A percentile compares a stretch with the other conserved stretches of the same genome.
These are phyloP conservation scores for Xerocomellus chrysenteron DNA, from an alignment of 768 basidiomycete species.

Conservation along the genomic window DNA sequence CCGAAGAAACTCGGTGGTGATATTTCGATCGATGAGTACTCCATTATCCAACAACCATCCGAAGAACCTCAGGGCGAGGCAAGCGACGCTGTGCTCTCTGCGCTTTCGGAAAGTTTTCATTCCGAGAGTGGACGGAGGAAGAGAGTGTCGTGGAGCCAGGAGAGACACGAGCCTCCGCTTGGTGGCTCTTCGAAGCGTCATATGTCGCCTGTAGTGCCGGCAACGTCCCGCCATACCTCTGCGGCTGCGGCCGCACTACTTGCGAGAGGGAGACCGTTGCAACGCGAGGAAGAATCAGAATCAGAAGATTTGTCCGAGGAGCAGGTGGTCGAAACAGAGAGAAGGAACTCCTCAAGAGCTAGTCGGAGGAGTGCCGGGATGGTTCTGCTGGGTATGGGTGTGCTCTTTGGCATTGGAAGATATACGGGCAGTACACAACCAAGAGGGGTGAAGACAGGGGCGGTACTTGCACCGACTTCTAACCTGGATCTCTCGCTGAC, in stretches of 20 bases:
- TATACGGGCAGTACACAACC: conserved; percentile 37
- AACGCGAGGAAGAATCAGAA: conserved; percentile 39
- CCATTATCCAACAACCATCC: conserved; percentile 12
- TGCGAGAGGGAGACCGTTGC: conserved; percentile 46
- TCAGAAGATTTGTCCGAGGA: conserved; percentile 20
- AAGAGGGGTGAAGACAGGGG: conserved; percentile 41
- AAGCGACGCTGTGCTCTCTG: conserved; percentile 52
- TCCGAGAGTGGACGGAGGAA: conserved; percentile 66
- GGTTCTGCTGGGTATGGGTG: conserved; percentile 78
- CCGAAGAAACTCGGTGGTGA: conserved; percentile 28
- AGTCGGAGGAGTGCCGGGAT: conserved; percentile 72
- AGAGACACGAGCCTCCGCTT: conserved; percentile 51
- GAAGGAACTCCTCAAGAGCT: conserved; percentile 52
- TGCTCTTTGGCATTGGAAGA: conserved; percentile 67
- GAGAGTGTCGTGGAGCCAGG: conserved; percentile 68
- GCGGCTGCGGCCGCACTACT: conserved; percentile 19
- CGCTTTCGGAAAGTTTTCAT: conserved; percentile 72
- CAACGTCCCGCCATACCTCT: conserved; percentile 33
- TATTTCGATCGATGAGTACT: conserved; percentile 20
- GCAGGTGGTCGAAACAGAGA: conserved; percentile 22
- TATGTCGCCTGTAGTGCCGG: conserved; percentile 31
- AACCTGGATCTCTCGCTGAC: not conserved
- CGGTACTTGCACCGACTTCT: conserved; percentile 40
- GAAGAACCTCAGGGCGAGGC: conserved; percentile 40
- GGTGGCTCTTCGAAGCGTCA: conserved; percentile 46